These are phyloP conservation scores for Rhexocercosporidium sp. DNA, from an alignment of 2,329 filamentous ascomycete genomes.

Conservation along the genomic window DNA sequence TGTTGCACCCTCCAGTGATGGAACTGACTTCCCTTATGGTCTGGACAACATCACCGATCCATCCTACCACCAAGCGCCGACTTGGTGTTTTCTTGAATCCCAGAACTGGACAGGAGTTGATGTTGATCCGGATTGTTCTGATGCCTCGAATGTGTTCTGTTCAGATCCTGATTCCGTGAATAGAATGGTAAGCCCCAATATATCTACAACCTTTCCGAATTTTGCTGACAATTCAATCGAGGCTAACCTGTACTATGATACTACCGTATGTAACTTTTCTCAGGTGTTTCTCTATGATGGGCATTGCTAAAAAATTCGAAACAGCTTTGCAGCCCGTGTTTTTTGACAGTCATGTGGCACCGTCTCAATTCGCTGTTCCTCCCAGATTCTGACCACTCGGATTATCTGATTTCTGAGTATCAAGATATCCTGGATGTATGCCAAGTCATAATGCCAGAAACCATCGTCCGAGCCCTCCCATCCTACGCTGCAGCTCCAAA, in stretches of 20 bases:
- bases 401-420: background rate
- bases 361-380: background rate
- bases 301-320: no score
- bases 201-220: no score
- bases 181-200: no score
- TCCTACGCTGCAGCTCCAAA: background rate
- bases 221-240: background rate
- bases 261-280: background rate
- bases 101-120: conserved; percentile 1
- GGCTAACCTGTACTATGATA: background rate
- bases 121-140: background rate
- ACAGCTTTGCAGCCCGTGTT: background rate
- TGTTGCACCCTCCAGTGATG: background rate
- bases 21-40: background rate
- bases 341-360: background rate
- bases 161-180: no score
- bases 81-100: conserved; percentile 5
- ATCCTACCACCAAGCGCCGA: background rate
- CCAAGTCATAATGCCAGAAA: background rate
- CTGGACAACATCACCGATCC: background rate
- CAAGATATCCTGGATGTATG: background rate
- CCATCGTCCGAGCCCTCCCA: background rate
- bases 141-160: background rate
- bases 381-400: background rate
- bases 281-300: no score